Base-by-base conservation (phyloP, 1,139 yeast genomes). In the Arxiozyma slooffiae region DNA sequence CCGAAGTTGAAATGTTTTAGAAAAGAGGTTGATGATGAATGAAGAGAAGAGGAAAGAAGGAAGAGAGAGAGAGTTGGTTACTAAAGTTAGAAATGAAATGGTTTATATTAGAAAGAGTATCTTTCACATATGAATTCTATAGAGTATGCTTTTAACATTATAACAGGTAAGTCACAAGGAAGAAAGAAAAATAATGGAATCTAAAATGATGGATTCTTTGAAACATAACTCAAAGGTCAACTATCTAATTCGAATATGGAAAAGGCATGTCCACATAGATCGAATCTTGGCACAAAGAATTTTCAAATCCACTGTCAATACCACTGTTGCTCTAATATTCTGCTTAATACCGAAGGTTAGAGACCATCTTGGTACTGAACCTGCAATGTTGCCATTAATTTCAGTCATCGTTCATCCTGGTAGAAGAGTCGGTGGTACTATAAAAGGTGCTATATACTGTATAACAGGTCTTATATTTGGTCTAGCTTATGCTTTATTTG, bases 371-470 rank as follows among this genome's bases (percentile, higher is more conserved):
- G 78, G 78, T 3, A 55, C 59, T 1, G 70, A 73, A 42, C 71
- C 75, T 1, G 72, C 74, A 17, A 67, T 76, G 68, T 58, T 73
- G 26, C 73, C 76, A 0, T 56, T 76, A 42, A 67, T 73, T 2
- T 69, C 77, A 1, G 78, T 74, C 17, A 72, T 73, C 57, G 71
- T 73, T 36, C 77, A 75, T 56, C 78, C 78, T 1, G 79, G 78
- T 0, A 66, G 78, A 52, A 65, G 80, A 45, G 65, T 73, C 1
- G 76, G 79, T 36, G 71, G 75, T 11, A 74, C 75, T 62, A 65
- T 76, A 36, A 77, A 75, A 53, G 69, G 72, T 21, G 67, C 68
- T 6, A 59, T 70, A 3, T 63, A 72, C 47, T 72, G 75, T 54
- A 56, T 66, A 1, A 63, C 71, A 1, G 79, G 78, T 1, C 52